Percentiles rank a stretch among this genome's conserved stretches.
Evolutionary conservation across 805 yeast genomes (phyloP).

Genomic region (Starmera amethionina): DNA sequence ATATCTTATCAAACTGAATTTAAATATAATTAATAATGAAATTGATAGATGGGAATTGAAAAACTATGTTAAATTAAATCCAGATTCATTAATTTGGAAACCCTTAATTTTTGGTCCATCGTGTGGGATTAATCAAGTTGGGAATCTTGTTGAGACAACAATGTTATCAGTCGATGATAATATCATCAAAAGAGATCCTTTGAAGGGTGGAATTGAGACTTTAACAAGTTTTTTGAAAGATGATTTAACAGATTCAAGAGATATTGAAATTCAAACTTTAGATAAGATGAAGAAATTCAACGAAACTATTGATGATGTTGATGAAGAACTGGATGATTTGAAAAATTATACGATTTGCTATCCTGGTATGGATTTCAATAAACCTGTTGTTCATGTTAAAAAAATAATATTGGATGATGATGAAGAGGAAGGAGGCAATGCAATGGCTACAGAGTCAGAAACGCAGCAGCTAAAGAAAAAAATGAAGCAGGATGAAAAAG

Average conservation of each 20-base stretch:
- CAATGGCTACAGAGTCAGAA: conserved; percentile 8
- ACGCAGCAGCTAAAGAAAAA: not conserved
- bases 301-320: conserved; percentile 10
- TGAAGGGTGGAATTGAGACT: conserved; percentile 39
- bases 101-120: conserved; percentile 80
- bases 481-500: conserved; percentile 6
- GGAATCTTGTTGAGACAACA: conserved; percentile 21
- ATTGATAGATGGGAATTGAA: conserved; percentile 46
- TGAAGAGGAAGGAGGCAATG: conserved; percentile 18
- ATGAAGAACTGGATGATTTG: conserved; percentile 9
- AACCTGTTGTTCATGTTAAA: conserved; percentile 13
- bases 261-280: conserved; percentile 46
- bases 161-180: conserved; percentile 3
- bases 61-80: conserved; percentile 39
- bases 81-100: conserved; percentile 60
- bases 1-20: conserved; percentile 47
- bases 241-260: conserved; percentile 54
- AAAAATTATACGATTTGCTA: conserved; percentile 21
- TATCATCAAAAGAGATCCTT: conserved; percentile 16
- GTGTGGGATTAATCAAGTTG: conserved; percentile 60
- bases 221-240: conserved; percentile 54
- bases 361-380: conserved; percentile 25
- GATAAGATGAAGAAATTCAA: conserved; percentile 31
- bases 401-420: conserved; percentile 18
- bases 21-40: conserved; percentile 29